Percentiles rank a stretch among this genome's conserved stretches.
These are phyloP conservation scores for Cyberlindnera xylosilytica DNA, from an alignment of 805 yeast genomes.

Conservation along the genomic window DNA sequence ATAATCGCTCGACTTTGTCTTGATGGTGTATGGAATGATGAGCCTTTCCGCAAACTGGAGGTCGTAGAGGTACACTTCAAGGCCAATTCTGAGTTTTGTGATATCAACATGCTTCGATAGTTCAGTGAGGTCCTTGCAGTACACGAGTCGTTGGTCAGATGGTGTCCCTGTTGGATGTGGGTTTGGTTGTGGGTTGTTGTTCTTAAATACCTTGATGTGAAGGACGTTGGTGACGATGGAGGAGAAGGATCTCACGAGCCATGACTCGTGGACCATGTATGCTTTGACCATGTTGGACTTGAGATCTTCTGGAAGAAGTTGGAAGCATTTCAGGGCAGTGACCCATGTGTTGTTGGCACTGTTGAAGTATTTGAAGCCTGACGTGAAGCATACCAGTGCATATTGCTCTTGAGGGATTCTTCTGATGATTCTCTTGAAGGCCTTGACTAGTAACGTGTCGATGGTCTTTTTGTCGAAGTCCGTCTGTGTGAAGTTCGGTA, in stretches of 20 bases:
- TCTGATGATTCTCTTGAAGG: slow-evolving; percentile 54
- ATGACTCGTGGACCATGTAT: slow-evolving; percentile 84
- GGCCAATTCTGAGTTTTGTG: slow-evolving; percentile 69
- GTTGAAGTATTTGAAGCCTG: slow-evolving; percentile 61
- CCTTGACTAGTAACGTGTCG: slow-evolving; percentile 41
- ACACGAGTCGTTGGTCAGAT: slow-evolving; percentile 25
- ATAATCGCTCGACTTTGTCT: slow-evolving; percentile 28
- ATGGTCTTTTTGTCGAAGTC: slow-evolving; percentile 34
- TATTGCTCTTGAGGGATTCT: slow-evolving; percentile 61
- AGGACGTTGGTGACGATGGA: slow-evolving; percentile 67
- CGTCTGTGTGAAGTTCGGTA: slow-evolving; percentile 56
- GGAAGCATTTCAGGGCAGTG: slow-evolving; percentile 62
- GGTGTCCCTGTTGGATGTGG: neutral
- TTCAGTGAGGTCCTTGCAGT: slow-evolving; percentile 34
- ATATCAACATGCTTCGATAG: slow-evolving; percentile 55
- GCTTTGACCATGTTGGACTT: slow-evolving; percentile 56
- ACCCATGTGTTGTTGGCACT: slow-evolving; percentile 52
- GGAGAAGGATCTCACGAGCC: slow-evolving; percentile 78
- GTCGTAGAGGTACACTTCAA: slow-evolving; percentile 71
- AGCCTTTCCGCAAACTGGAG: slow-evolving; percentile 48
- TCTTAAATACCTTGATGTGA: slow-evolving; percentile 41
- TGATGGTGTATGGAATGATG: slow-evolving; percentile 41
- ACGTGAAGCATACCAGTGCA: slow-evolving; percentile 71
- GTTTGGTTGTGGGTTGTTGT: slow-evolving; percentile 11
- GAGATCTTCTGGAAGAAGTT: slow-evolving; percentile 53